Evolutionary conservation across 1,139 yeast genomes (phyloP).

Genomic region (Pichia sp.): DNA sequence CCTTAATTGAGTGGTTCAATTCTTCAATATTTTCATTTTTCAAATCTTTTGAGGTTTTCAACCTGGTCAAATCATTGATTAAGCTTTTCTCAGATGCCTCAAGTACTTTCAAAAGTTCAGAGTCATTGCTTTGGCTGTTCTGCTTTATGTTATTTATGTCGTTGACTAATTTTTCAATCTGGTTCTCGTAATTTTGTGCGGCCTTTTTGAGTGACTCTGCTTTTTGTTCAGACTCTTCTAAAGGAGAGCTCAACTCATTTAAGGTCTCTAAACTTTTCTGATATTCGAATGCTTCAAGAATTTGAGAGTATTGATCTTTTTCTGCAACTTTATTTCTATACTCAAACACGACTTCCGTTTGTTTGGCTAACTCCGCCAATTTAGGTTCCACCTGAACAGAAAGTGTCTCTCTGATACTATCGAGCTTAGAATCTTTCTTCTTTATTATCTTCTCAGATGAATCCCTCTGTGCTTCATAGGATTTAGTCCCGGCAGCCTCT

Average conservation of each 20-base stretch:
- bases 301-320: slow-evolving; percentile 66
- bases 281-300: slow-evolving; percentile 78
- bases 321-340: slow-evolving; percentile 82
- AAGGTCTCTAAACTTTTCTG: slow-evolving; percentile 40
- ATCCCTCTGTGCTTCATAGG: slow-evolving; percentile 90
- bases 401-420: slow-evolving; percentile 39
- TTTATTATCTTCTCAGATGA: slow-evolving; percentile 89
- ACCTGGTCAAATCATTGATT: slow-evolving; percentile 64
- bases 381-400: slow-evolving; percentile 92
- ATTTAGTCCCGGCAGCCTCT: slow-evolving; percentile 97
- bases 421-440: slow-evolving; percentile 80
- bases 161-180: slow-evolving; percentile 54
- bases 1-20: neutral
- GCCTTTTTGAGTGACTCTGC: slow-evolving; percentile 23
- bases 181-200: slow-evolving; percentile 30
- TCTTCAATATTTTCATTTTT: slow-evolving; percentile 1
- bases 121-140: slow-evolving; percentile 57
- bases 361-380: slow-evolving; percentile 72
- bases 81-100: slow-evolving; percentile 57
- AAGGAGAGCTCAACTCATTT: slow-evolving; percentile 36
- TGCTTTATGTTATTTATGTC: slow-evolving; percentile 56
- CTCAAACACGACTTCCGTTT: slow-evolving; percentile 78
- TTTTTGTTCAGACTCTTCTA: slow-evolving; percentile 37
- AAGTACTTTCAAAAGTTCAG: slow-evolving; percentile 56
- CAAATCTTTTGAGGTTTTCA: slow-evolving; percentile 44